Base-by-base conservation (phyloP, 345 rosid species). In the Trapa incisa region DNA sequence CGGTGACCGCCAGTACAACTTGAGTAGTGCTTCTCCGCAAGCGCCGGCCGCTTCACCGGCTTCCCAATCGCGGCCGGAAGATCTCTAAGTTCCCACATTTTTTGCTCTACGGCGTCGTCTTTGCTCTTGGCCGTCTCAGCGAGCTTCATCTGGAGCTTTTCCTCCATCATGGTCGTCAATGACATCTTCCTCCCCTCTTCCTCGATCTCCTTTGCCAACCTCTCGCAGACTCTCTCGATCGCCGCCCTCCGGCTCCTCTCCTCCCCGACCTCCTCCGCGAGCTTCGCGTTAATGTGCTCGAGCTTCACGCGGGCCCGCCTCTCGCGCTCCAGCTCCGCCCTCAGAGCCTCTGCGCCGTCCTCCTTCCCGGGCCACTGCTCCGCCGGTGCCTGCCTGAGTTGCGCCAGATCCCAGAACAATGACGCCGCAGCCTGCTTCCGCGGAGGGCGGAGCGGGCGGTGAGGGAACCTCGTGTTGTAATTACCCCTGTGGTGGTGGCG, bases 71-170 rank as follows among this genome's bases (percentile, higher is more conserved):
- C 48, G 16, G 65, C 12, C 29, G 17, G 5, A 9, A 32, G 11
- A 37, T 32, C 39, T 37, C 61, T 3, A 9, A 29, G 37, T n/a
- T 38, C 3, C 50, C 14, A 8, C 41, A 6, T 12, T 39, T 65
- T 43, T 33, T 0, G 6, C 6, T 54, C 70, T 22, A 36, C 71
- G 7, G 64, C 39, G 33, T 64, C 50, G 2, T 53, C 48, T 3
- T 45, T 13, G 12, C 2, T 45, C 85, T 82, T 86, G 5, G 98
- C 96, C 43, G 43, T 41, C 22, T 87, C 98, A 1, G 83, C 72
- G 41, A 93, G 78, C 80, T 89, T 93, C 96, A 93, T 88, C 68
- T 84, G 97, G 72, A 93, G 94, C 72, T 96, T 80, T 70, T 88
- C 96, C 76, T 93, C 96, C 60, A 97, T 82, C 54, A 90, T 74